phyloP scores from a whole-genome alignment of 2,329 filamentous ascomycete species.

The Ilyonectria robusta region DNA sequence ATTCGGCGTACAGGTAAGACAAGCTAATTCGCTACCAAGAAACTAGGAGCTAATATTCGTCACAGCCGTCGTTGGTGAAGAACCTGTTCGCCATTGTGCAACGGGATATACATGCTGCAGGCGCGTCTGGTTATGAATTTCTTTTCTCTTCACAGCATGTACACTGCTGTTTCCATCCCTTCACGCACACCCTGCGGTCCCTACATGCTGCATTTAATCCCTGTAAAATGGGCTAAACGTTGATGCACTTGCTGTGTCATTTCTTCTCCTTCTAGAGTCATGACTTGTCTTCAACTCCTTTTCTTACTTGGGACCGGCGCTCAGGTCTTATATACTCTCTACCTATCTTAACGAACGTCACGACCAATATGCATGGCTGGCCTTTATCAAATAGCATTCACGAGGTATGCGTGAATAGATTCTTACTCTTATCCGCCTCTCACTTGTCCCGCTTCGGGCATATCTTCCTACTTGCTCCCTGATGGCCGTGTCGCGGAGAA shows the following conservation, averaged over 20 bases:
- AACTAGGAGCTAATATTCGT: constrained; percentile 29
- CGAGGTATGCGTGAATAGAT: constrained; percentile 53
- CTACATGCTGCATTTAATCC: constrained; percentile 30
- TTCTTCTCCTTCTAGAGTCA: constrained; percentile 9
- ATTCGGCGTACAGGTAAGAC: constrained; percentile 57
- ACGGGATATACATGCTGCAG: constrained; percentile 9
- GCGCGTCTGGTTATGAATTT: constrained; percentile 26
- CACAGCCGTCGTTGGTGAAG: constrained; percentile 55
- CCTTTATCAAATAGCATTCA: constrained; percentile 49
- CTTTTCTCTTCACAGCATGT: constrained; percentile 27
- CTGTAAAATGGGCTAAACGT: constrained; percentile 14
- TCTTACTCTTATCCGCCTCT: constrained; percentile 41
- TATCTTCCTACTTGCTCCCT: constrained; percentile 18
- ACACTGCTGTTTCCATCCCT: constrained; percentile 32
- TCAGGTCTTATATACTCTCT: constrained; percentile 38
- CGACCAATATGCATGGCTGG: constrained; percentile 49
- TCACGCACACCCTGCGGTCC: constrained; percentile 25
- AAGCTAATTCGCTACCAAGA: background rate
- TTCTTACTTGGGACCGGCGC: constrained; percentile 40
- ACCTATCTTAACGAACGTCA: constrained; percentile 45
- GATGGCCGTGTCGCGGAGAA: constrained; percentile 13
- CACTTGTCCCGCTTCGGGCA: constrained; percentile 22
- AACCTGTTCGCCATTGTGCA: background rate
- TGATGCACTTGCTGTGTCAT: constrained; percentile 14
- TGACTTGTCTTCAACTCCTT: constrained; percentile 25